Conservation (phyloP, 208 protist genomes). For the Wallacemonas rigidus region DNA sequence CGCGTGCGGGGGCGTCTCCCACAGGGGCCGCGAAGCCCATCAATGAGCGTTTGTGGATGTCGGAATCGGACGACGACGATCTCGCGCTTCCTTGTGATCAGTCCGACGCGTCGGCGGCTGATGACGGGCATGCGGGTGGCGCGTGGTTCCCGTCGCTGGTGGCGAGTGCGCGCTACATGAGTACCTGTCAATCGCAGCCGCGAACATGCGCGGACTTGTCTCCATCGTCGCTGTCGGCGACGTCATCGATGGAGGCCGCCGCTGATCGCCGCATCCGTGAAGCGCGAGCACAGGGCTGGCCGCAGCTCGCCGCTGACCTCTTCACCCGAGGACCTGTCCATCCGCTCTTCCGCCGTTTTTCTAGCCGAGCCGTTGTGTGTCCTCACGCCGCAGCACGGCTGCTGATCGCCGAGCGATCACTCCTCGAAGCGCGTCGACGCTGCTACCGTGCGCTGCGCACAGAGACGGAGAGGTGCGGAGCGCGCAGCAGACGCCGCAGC, state of each 20-base stretch:
- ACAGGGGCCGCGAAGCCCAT: not conserved
- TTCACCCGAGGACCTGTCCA: conserved; percentile 6
- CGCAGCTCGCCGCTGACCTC: conserved; percentile 1
- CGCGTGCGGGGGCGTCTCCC: not conserved
- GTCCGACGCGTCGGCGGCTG: not conserved
- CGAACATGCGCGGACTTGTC: not conserved
- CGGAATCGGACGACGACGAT: conserved; percentile 6
- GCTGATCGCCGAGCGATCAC: too few relatives aligned
- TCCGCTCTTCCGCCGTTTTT: conserved; percentile 1
- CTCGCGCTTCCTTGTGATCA: not conserved
- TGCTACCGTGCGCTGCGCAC: too few relatives aligned
- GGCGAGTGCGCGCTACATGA: conserved; percentile 4
- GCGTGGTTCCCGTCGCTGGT: not conserved
- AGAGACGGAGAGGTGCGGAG: too few relatives aligned
- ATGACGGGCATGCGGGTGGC: not conserved
- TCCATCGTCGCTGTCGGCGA: too few relatives aligned
- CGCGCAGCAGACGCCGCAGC: too few relatives aligned
- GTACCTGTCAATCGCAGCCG: not conserved
- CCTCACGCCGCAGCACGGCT: too few relatives aligned
- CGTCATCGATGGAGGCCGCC: too few relatives aligned
- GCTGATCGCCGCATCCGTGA: too few relatives aligned
- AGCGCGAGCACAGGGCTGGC: not conserved
- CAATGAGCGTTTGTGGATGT: conserved; percentile 12
- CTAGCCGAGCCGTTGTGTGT: not conserved
- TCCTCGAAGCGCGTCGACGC: too few relatives aligned